Percentiles rank a stretch among this genome's conserved stretches.
phyloP scores from a whole-genome alignment of 345 rosid genomes.

The Citrus cavaleriei region DNA sequence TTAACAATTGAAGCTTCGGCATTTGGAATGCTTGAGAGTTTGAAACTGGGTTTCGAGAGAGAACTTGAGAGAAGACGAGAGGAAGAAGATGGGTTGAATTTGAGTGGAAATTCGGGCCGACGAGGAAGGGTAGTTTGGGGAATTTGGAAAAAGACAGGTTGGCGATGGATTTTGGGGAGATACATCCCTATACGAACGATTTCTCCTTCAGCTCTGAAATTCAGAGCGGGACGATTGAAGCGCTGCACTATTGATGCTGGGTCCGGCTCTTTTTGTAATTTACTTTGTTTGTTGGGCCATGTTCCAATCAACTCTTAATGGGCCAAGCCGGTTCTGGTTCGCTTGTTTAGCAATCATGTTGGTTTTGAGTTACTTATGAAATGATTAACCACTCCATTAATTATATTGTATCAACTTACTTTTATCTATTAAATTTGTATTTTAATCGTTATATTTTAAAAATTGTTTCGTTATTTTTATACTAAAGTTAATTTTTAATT shows the following conservation, averaged over 20 bases:
- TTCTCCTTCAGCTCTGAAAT: background rate
- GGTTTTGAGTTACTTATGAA: too few species aligned
- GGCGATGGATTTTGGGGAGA: constrained; percentile 44
- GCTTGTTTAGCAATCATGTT: too few species aligned
- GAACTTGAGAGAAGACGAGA: constrained; percentile 4
- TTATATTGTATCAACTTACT: too few species aligned
- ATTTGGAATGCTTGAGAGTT: constrained; percentile 30
- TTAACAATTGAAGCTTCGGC: constrained; percentile 23
- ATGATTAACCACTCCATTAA: too few species aligned
- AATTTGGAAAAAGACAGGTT: constrained; percentile 18
- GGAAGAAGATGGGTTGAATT: constrained; percentile 20
- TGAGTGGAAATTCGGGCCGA: constrained; percentile 6
- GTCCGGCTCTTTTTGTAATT: background rate
- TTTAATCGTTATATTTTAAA: too few species aligned
- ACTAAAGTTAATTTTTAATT: too few species aligned
- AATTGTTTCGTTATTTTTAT: too few species aligned
- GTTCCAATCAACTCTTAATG: too few species aligned
- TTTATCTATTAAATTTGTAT: too few species aligned
- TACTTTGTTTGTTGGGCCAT: background rate
- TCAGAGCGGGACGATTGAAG: background rate
- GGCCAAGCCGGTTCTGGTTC: too few species aligned
- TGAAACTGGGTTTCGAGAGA: constrained; percentile 26
- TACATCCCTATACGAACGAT: constrained; percentile 27
- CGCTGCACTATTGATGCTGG: background rate
- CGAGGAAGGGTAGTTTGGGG: constrained; percentile 17